Evolutionary conservation across 1,284 basidiomycete genomes (phyloP).

Genomic region (Apiotrichum domesticum): DNA sequence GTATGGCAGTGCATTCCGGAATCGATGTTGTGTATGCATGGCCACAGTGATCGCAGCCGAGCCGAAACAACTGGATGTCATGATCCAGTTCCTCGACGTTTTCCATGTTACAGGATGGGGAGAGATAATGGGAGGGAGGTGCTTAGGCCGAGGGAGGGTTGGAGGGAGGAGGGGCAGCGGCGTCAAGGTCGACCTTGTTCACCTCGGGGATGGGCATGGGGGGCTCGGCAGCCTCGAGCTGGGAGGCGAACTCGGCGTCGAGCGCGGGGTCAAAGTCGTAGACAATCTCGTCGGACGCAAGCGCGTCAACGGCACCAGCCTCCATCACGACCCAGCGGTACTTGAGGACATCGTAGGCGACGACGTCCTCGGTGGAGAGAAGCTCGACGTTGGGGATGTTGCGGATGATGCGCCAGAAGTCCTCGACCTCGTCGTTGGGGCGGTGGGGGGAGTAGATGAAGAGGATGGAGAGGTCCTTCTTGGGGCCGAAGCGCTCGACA

Average conservation of each 20-base stretch:
- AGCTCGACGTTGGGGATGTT: conserved; percentile 58
- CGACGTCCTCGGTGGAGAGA: conserved; percentile 59
- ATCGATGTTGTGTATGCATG: conserved; percentile 4
- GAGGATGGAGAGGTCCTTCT: conserved; percentile 35
- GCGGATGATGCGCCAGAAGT: conserved; percentile 22
- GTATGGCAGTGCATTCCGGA: conserved; percentile 6
- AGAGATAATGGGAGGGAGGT: neutral
- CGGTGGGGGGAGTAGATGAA: conserved; percentile 38
- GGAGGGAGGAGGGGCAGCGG: neutral
- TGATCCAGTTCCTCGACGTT: too few species aligned
- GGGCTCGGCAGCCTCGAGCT: neutral
- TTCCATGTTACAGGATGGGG: too few species aligned
- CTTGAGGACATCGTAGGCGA: conserved; percentile 69
- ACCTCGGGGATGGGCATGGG: neutral
- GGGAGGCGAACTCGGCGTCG: neutral
- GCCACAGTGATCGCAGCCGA: neutral
- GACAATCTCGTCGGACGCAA: conserved; percentile 46
- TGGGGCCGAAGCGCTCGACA: conserved; percentile 31
- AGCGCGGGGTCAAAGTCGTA: conserved; percentile 49
- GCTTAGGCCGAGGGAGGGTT: neutral
- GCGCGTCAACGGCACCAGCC: conserved; percentile 47
- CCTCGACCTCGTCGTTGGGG: conserved; percentile 16
- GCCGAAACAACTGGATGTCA: too few species aligned
- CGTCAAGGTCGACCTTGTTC: conserved; percentile 1
- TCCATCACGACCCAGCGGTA: conserved; percentile 52